Percentiles rank a stretch among this genome's conserved stretches.
phyloP scores from a whole-genome alignment of 192 early-diverging fungal species.

The Physocladia obscura region DNA sequence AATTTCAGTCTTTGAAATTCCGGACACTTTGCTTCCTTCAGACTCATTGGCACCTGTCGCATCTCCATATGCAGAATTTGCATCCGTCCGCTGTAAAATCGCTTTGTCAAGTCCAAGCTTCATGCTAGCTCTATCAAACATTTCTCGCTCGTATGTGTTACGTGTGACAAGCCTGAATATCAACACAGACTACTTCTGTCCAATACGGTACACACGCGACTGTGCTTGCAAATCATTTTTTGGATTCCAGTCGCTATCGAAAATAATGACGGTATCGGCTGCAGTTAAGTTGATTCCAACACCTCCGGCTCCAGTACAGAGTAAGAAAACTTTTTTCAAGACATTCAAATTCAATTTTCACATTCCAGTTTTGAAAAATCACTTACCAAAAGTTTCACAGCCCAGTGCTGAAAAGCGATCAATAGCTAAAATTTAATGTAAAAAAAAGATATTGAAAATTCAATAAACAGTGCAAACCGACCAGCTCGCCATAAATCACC shows the following conservation, averaged over 20 bases:
- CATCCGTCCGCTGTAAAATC: slow-evolving; percentile 72
- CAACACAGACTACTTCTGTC: slow-evolving; percentile 83
- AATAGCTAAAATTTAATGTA: slow-evolving; percentile 67
- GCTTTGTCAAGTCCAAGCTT: slow-evolving; percentile 82
- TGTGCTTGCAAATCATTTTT: slow-evolving; percentile 88
- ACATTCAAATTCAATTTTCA: slow-evolving; percentile 58
- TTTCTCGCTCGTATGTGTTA: slow-evolving; percentile 85
- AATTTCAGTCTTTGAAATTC: slow-evolving; percentile 73
- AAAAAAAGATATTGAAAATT: neutral
- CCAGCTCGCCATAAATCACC: slow-evolving; percentile 77
- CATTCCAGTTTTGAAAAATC: slow-evolving; percentile 59
- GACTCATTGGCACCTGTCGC: slow-evolving; percentile 36
- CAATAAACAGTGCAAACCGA: neutral
- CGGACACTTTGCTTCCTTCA: slow-evolving; percentile 34
- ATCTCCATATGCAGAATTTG: slow-evolving; percentile 35
- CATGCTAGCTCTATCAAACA: slow-evolving; percentile 87
- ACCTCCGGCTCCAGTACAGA: slow-evolving; percentile 83
- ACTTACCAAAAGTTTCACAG: slow-evolving; percentile 64
- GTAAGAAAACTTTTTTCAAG: slow-evolving; percentile 63
- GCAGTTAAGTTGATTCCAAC: slow-evolving; percentile 87
- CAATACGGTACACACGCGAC: slow-evolving; percentile 81
- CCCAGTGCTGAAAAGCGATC: slow-evolving; percentile 75
- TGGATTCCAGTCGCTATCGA: slow-evolving; percentile 88
- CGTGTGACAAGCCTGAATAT: slow-evolving; percentile 71
- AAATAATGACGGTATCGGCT: slow-evolving; percentile 85